Evolutionary conservation across 1,139 yeast species (phyloP).

Genomic region (Blastobotrys aristatus): DNA sequence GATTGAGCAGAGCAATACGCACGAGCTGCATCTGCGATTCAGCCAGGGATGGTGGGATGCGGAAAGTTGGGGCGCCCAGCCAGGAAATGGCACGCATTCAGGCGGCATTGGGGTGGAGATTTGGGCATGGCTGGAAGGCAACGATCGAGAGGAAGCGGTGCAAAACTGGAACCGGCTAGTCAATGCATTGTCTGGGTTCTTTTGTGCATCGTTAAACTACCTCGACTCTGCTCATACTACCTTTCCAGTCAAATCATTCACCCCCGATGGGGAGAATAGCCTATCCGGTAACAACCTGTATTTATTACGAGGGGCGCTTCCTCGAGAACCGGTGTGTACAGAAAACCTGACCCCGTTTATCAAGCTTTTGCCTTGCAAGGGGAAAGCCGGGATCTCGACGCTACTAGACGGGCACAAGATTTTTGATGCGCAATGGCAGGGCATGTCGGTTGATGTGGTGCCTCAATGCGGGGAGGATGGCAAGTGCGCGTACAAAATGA

Average conservation of each 20-base stretch:
- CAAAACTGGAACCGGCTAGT: slow-evolving; percentile 66
- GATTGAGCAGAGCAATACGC: slow-evolving; percentile 57
- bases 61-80: slow-evolving; percentile 80
- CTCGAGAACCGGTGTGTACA: slow-evolving; percentile 95
- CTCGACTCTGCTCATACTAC: slow-evolving; percentile 79
- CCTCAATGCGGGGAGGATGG: slow-evolving; percentile 39
- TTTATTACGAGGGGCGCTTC: slow-evolving; percentile 77
- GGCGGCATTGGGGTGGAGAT: slow-evolving; percentile 98
- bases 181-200: slow-evolving; percentile 79
- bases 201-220: slow-evolving; percentile 91
- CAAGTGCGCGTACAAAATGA: slow-evolving; percentile 51
- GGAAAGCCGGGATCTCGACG: slow-evolving; percentile 83
- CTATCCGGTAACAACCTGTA: slow-evolving; percentile 37
- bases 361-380: slow-evolving; percentile 86
- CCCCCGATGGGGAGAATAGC: slow-evolving; percentile 21
- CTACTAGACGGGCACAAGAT: slow-evolving; percentile 89
- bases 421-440: slow-evolving; percentile 94
- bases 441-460: slow-evolving; percentile 81
- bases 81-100: slow-evolving; percentile 60
- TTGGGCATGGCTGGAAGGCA: slow-evolving; percentile 80
- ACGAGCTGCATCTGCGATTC: slow-evolving; percentile 78
- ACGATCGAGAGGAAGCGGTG: slow-evolving; percentile 49
- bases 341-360: slow-evolving; percentile 94
- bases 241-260: slow-evolving; percentile 52
- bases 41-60: slow-evolving; percentile 97